Evolutionary conservation across 148 eudicot genomes (phyloP).

Genomic region (Beta vulgaris): DNA sequence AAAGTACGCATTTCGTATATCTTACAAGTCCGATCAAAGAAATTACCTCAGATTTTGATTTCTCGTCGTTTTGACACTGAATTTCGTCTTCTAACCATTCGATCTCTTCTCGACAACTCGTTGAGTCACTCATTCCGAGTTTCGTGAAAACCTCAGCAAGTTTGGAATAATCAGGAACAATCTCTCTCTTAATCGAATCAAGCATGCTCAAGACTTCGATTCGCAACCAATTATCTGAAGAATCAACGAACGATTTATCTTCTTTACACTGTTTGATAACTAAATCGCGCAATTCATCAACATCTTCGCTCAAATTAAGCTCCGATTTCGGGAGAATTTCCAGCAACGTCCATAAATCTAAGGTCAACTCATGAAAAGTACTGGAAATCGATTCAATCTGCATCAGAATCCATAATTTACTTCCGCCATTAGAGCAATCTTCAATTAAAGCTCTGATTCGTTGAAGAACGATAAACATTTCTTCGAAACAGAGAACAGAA

Average conservation of each 20-base stretch:
- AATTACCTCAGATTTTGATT: constrained; percentile 50
- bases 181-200: constrained; percentile 51
- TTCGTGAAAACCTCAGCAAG: constrained; percentile 43
- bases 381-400: constrained; percentile 42
- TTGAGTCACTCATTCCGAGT: constrained; percentile 61
- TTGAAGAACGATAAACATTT: constrained; percentile 62
- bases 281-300: constrained; percentile 54
- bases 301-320: constrained; percentile 59
- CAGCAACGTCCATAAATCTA: constrained; percentile 62
- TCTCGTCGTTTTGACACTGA: constrained; percentile 63
- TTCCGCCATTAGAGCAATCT: constrained; percentile 62
- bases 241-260: constrained; percentile 35
- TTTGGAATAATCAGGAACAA: constrained; percentile 55
- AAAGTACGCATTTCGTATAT: constrained; percentile 78
- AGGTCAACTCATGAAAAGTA: constrained; percentile 57
- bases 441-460: constrained; percentile 54
- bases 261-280: constrained; percentile 54
- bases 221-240: constrained; percentile 36
- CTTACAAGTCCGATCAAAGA: constrained; percentile 74
- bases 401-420: constrained; percentile 74
- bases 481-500: constrained; percentile 61
- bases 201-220: constrained; percentile 47
- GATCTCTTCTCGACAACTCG: constrained; percentile 65
- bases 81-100: constrained; percentile 78
- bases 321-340: constrained; percentile 64